Evolutionary conservation across 1,284 basidiomycete genomes (phyloP).

Genomic region (Puccinia coronata): DNA sequence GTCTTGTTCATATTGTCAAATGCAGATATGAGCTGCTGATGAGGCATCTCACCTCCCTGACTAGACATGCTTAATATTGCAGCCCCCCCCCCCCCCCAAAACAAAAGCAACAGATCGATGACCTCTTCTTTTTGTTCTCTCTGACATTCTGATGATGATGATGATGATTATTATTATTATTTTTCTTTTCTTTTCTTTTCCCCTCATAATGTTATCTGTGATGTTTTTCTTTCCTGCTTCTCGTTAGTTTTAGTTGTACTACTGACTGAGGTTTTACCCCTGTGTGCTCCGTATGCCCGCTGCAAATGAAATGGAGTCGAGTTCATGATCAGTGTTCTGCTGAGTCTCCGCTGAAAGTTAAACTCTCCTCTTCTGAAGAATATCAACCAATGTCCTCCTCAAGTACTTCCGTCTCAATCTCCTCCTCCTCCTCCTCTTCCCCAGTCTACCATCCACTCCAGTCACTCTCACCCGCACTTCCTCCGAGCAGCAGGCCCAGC

Average conservation of each 20-base stretch:
- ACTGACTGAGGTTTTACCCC: no score
- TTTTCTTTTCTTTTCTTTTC: background rate
- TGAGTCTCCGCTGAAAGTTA: no score
- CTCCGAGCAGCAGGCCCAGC: background rate
- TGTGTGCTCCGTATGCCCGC: no score
- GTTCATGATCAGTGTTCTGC: no score
- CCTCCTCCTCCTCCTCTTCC: background rate
- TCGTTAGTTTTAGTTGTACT: background rate
- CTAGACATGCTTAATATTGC: background rate
- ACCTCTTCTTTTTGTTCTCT: background rate
- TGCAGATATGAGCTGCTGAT: conserved; percentile 34
- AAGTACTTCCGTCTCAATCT: no score
- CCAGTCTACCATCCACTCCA: conserved; percentile 3
- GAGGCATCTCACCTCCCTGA: conserved; percentile 20
- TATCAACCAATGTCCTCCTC: no score
- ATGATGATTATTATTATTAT: background rate
- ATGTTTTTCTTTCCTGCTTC: background rate
- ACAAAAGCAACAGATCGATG: background rate
- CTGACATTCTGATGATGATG: background rate
- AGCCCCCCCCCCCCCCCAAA: background rate
- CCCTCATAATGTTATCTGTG: background rate
- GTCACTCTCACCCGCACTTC: background rate
- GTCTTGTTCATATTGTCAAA: no score
- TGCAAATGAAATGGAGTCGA: no score
- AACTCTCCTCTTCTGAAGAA: no score